A percentile compares a stretch with the other conserved stretches of the same genome.
Conservation (phyloP, 768 basidiomycete genomes). For the Paxillus ammoniavirescens region DNA sequence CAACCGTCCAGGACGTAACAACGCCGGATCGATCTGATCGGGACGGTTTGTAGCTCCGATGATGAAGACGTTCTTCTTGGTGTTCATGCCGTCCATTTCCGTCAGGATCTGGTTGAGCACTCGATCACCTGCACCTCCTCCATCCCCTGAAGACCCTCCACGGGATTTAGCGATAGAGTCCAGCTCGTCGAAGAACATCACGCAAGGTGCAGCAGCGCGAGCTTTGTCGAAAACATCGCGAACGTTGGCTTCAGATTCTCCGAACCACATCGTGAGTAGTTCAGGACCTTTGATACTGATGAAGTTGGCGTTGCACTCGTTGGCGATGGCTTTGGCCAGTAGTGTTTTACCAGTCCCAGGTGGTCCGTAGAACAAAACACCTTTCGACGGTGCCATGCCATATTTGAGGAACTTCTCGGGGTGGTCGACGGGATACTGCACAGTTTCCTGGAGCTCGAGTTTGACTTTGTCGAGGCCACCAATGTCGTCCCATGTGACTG, state of each 20-base stretch:
- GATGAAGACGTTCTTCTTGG: slow-evolving; percentile 99
- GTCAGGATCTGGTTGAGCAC: slow-evolving; percentile 96
- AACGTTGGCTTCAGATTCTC: slow-evolving; percentile 99
- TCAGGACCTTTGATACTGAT: slow-evolving; percentile 99
- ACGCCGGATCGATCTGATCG: slow-evolving; percentile 91
- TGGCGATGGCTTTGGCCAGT: slow-evolving; percentile 97
- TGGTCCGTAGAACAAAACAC: slow-evolving; percentile 99
- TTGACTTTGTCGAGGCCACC: slow-evolving; percentile 99
- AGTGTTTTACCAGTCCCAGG: slow-evolving; percentile 99
- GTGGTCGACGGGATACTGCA: slow-evolving; percentile 99
- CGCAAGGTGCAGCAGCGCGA: slow-evolving; percentile 97
- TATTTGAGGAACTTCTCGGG: slow-evolving; percentile 99
- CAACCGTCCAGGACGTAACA: slow-evolving; percentile 95
- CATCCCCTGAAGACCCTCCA: slow-evolving; percentile 83
- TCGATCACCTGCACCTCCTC: slow-evolving; percentile 95
- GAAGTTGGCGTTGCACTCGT: slow-evolving; percentile 99
- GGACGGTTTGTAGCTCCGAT: slow-evolving; percentile 97
- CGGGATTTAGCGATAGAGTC: slow-evolving; percentile 99
- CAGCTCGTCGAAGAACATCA: slow-evolving; percentile 99
- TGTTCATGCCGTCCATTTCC: slow-evolving; percentile 98
- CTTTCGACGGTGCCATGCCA: slow-evolving; percentile 99
- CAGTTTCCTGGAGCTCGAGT: slow-evolving; percentile 97
- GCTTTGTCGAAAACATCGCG: slow-evolving; percentile 99
- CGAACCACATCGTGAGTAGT: slow-evolving; percentile 99
- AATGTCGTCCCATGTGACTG: slow-evolving; percentile 98